These are phyloP conservation scores for Vachellia collinsii DNA, from an alignment of 306 rosid species.

Conservation along the genomic window DNA sequence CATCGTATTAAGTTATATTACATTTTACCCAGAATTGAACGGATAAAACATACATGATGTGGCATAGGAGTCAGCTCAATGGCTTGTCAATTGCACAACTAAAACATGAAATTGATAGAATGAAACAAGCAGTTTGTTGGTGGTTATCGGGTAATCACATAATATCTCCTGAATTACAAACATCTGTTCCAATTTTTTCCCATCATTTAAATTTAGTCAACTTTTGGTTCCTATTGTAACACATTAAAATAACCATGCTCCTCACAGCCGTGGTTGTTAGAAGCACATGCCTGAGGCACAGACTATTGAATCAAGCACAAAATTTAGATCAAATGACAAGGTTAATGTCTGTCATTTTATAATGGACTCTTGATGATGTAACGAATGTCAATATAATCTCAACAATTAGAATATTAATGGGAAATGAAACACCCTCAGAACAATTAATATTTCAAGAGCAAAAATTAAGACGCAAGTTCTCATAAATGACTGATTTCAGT, in stretches of 20 bases:
- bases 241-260: not conserved
- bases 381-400: not conserved
- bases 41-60: not conserved
- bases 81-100: not conserved
- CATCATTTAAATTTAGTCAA: not conserved
- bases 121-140: not conserved
- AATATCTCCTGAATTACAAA: not conserved
- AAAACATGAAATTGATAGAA: not conserved
- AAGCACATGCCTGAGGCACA: constrained; percentile 6
- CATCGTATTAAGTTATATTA: not conserved
- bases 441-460: constrained; percentile 1
- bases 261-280: not conserved
- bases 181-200: not conserved
- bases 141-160: not conserved
- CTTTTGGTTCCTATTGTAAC: not conserved
- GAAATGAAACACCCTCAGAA: not conserved
- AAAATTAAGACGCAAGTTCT: constrained; percentile 1
- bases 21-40: not conserved
- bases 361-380: constrained; percentile 21
- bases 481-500: not conserved
- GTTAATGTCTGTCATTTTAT: constrained; percentile 7
- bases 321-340: constrained; percentile 21
- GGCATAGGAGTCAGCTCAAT: not conserved
- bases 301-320: constrained; percentile 7
- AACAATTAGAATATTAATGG: constrained; percentile 10